Percentiles rank a stretch among this genome's conserved stretches.
phyloP scores from a whole-genome alignment of 345 rosid species.

The Salix brachista region DNA sequence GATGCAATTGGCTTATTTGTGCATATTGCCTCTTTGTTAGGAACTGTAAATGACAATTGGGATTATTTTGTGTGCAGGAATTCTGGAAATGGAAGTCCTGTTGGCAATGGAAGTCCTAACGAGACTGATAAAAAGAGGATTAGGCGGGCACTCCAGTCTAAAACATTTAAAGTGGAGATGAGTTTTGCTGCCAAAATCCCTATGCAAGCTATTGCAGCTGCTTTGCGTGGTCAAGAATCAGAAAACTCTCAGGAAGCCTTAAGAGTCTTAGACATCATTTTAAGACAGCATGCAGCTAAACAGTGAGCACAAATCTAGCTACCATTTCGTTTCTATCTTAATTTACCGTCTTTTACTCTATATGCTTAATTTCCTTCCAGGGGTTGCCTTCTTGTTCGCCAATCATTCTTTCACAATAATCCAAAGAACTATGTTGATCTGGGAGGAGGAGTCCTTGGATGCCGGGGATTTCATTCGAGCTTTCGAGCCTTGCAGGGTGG shows the following conservation, averaged over 20 bases:
- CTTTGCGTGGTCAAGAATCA: slow-evolving; percentile 71
- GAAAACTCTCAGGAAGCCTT: slow-evolving; percentile 73
- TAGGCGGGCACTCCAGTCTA: slow-evolving; percentile 49
- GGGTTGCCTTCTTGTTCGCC: slow-evolving; percentile 91
- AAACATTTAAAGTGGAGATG: slow-evolving; percentile 64
- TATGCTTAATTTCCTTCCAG: slow-evolving; percentile 30
- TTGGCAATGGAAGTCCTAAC: slow-evolving; percentile 40
- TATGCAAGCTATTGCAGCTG: slow-evolving; percentile 72
- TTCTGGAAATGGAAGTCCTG: slow-evolving; percentile 51
- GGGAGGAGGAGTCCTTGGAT: slow-evolving; percentile 81
- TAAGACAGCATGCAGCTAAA: slow-evolving; percentile 81
- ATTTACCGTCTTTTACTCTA: neutral
- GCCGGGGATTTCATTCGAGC: slow-evolving; percentile 82
- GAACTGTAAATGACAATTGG: neutral
- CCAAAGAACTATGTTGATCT: slow-evolving; percentile 56
- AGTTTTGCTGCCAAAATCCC: slow-evolving; percentile 78
- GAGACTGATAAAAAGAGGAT: slow-evolving; percentile 55
- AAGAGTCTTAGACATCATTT: slow-evolving; percentile 75
- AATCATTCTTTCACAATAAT: slow-evolving; percentile 73
- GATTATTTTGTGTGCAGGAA: slow-evolving; percentile 30
- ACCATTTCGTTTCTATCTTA: neutral
- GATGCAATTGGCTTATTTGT: neutral
- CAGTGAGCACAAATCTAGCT: slow-evolving; percentile 45
- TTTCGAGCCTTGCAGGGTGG: slow-evolving; percentile 84
- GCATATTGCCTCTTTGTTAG: neutral